Evolutionary conservation across 179 eudicot species (phyloP), one percentile per base, ranked within the genome.

Genomic region (Amaranthus tricolor): DNA sequence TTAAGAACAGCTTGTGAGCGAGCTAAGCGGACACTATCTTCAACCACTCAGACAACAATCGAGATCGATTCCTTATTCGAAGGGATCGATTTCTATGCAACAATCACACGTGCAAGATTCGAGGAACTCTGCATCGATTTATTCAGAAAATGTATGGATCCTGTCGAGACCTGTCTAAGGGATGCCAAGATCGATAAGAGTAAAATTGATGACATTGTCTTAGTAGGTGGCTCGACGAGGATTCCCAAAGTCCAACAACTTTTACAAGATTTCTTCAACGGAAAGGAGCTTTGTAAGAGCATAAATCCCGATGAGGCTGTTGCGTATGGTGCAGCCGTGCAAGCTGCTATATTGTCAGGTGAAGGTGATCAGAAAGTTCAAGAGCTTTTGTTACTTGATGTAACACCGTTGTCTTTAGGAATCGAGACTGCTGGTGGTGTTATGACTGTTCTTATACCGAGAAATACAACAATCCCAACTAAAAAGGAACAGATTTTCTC

Each of bases 341-440:
- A 76, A 68, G 79, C 79, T 44, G 79, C 79, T 19, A 76, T 76
- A 21, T 53, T 76, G 7, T 47, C 78, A 0, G 78, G 79, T 5
- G 79, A 76, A 43, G 79, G 79, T 40, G 79, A 76, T 52, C 79
- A 71, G 71, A 77, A 77, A 61, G 80, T 77, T 4, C 80, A 77
- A 40, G 76, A 77, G 0, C 52, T 77, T 20, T 72, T 77, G 9
- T 45, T 77, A 6, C 80, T 77, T 4, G 80, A 77, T 47, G 80
- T 77, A 7, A 72, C 80, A 0, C 80, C 80, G 20, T 54, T 77
- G 57, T 62, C 71, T 9, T 66, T 64, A 9, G 80, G 80, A 8
- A 77, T 77, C 6, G 80, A 77, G 24, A 77, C 80, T 17, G 80
- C 80, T 21, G 81, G 81, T 7, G 81, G 81, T 56, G 81, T 78